These are phyloP conservation scores for Cladophialophora carrionii DNA, from an alignment of 2,329 filamentous ascomycete species.

Conservation along the genomic window DNA sequence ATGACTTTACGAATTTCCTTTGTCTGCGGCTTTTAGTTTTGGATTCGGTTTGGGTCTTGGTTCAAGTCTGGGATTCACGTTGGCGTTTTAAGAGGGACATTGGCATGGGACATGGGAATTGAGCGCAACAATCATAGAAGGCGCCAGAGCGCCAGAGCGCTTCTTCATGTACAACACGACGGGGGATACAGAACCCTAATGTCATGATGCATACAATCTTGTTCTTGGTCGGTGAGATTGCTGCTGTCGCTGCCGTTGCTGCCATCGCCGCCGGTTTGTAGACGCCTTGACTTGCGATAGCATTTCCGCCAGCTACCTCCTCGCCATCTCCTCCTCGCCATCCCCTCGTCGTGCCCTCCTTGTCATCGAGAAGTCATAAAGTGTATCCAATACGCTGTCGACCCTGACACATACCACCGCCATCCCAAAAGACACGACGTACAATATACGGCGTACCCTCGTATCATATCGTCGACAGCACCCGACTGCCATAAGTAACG, in stretches of 20 bases:
- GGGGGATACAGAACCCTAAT: background rate
- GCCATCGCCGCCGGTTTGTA: no score
- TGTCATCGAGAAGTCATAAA: no score
- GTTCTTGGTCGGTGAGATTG: background rate
- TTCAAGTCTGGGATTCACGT: background rate
- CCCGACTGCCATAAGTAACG: no score
- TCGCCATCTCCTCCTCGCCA: no score
- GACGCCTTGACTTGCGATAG: background rate
- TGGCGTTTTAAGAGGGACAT: background rate
- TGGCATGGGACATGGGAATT: background rate
- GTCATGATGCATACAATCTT: background rate
- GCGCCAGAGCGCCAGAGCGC: constrained; percentile 12
- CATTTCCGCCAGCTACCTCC: background rate
- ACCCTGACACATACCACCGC: no score
- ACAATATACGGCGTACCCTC: no score
- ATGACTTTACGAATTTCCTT: constrained; percentile 3
- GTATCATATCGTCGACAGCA: no score
- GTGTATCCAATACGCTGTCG: no score
- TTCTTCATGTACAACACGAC: background rate
- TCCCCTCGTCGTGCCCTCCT: no score
- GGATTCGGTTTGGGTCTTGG: background rate
- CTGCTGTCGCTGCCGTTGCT: no score
- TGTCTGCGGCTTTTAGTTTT: background rate
- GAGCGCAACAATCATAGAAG: background rate
- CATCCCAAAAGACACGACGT: no score